Conservation (phyloP, 805 yeast species). For the Wickerhamiella siamensis region DNA sequence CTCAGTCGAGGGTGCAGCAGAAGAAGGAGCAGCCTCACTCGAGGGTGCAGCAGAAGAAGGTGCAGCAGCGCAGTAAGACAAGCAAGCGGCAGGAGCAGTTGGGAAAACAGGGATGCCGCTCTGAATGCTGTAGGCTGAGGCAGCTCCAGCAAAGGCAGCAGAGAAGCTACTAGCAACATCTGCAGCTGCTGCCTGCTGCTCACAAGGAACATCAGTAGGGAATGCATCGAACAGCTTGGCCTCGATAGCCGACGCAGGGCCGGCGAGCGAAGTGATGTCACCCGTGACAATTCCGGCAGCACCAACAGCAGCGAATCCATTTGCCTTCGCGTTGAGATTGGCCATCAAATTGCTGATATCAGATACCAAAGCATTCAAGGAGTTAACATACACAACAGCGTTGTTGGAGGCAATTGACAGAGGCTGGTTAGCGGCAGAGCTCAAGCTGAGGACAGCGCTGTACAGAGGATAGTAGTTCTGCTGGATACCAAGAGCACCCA, state of each 20-base stretch:
- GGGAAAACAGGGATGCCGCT: neutral
- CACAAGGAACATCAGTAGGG: neutral
- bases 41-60: conserved; percentile 56
- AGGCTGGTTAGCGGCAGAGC: neutral
- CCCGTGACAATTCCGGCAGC: conserved; percentile 14
- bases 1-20: conserved; percentile 32
- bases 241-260: conserved; percentile 10
- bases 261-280: conserved; percentile 12
- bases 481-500: conserved; percentile 12
- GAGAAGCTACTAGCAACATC: neutral
- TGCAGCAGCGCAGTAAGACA: conserved; percentile 12
- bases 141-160: neutral
- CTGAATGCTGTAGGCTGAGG: neutral
- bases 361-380: conserved; percentile 6
- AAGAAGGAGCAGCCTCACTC: conserved; percentile 46
- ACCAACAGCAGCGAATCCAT: conserved; percentile 13
- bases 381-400: neutral
- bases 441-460: conserved; percentile 4
- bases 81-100: conserved; percentile 1
- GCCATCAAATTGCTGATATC: conserved; percentile 8
- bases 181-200: neutral
- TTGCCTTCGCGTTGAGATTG: conserved; percentile 13
- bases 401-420: neutral
- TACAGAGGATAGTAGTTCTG: conserved; percentile 6
- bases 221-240: neutral